Conservation (phyloP, 2,329 filamentous ascomycete genomes). For the Myriosclerotinia duriaeana region DNA sequence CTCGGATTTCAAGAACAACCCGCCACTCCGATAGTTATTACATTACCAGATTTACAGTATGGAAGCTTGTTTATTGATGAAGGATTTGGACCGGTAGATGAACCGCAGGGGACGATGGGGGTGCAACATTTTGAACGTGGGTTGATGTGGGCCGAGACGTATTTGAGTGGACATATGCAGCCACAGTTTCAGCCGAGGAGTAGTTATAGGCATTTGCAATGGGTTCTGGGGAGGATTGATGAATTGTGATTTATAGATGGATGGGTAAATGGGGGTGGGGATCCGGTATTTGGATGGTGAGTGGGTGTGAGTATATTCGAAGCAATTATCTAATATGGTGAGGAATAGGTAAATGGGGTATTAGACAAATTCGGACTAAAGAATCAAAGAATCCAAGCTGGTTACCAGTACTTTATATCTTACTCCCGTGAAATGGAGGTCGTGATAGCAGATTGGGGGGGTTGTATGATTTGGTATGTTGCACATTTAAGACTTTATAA, state of each 20-base stretch:
- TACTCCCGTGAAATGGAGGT: too few relatives aligned
- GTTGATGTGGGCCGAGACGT: conserved; percentile 43
- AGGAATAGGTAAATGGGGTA: background rate
- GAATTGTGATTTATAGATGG: conserved; percentile 20
- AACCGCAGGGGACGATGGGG: conserved; percentile 48
- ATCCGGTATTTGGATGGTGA: background rate
- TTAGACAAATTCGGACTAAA: background rate
- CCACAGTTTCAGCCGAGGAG: conserved; percentile 42
- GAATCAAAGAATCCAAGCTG: background rate
- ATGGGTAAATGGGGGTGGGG: background rate
- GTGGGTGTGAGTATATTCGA: background rate
- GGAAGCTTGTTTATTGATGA: conserved; percentile 25
- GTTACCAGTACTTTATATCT: too few relatives aligned
- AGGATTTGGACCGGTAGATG: conserved; percentile 48
- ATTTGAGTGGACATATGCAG: conserved; percentile 42
- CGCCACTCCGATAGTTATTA: conserved; percentile 31
- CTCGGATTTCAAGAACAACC: conserved; percentile 49
- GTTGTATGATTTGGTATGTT: too few relatives aligned
- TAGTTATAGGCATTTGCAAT: conserved; percentile 42
- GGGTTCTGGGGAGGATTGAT: conserved; percentile 42
- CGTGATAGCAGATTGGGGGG: too few relatives aligned
- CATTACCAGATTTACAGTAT: conserved; percentile 32
- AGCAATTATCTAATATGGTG: background rate
- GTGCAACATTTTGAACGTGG: conserved; percentile 43
- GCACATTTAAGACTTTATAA: too few relatives aligned